Evolutionary conservation across 345 rosid species (phyloP).

Genomic region (Combretum micranthum): DNA sequence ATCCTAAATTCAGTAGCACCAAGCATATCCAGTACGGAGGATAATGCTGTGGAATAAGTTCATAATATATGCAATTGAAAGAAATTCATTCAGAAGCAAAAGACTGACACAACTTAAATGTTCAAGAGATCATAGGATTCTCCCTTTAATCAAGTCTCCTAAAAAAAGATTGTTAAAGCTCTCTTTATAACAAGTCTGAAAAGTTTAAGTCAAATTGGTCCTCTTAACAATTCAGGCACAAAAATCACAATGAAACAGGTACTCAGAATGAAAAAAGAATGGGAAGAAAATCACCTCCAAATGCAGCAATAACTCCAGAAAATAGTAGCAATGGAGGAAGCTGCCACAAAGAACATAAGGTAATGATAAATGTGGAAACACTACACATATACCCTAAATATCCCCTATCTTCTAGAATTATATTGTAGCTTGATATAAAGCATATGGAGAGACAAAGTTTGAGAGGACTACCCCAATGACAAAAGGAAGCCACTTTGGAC

Average conservation of each 20-base stretch:
- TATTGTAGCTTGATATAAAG: neutral
- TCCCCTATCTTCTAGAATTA: neutral
- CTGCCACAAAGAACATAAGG: slow-evolving; percentile 28
- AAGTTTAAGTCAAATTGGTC: no score
- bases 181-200: neutral
- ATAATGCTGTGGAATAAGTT: no score
- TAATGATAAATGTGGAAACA: slow-evolving; percentile 3
- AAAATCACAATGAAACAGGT: no score
- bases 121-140: no score
- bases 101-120: no score
- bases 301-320: slow-evolving; percentile 72
- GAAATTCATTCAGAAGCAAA: no score
- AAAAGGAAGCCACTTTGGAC: slow-evolving; percentile 86
- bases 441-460: neutral
- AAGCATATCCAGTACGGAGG: no score
- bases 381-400: neutral
- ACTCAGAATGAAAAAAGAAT: neutral
- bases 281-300: slow-evolving; percentile 59
- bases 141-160: neutral
- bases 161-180: neutral
- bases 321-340: slow-evolving; percentile 66
- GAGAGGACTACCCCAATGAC: slow-evolving; percentile 51
- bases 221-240: no score
- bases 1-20: no score
- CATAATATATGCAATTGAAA: no score